Evolutionary conservation across 768 basidiomycete species (phyloP), one percentile per base, ranked within the genome.

Genomic region (Suillus tomentosus): DNA sequence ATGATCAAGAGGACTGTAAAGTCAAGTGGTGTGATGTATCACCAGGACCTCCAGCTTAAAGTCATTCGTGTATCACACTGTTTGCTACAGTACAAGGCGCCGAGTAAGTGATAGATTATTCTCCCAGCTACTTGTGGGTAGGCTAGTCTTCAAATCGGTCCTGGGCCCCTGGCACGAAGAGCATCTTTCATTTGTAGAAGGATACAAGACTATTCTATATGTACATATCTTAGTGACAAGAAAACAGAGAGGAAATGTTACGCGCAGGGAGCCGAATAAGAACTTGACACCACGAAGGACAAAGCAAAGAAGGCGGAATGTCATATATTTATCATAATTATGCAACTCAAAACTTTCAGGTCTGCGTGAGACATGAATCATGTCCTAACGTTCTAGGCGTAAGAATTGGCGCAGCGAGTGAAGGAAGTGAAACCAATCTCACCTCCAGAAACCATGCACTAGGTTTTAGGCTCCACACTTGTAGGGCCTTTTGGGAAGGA

Each of bases 401-500:
- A n/a, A n/a, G 45, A 45, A 45, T 45, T n/a, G 1, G 45, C 19
- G 10, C 3, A 45, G 45, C n/a, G n/a, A 10, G 19, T n/a, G 10
- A n/a, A 45, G n/a, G 19, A 45, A 45, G 19, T 45, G 19, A n/a
- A 45, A 45, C 3, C 8, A 0, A n/a, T n/a, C 45, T 45, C 45
- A 45, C 45, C 19, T 45, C n/a, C 8, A 19, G n/a, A 37, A 10
- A 10, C 9, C 31, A 14, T 48, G 22, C 11, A 22, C 22, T 24
- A 14, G n/a, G 47, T 24, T 3, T 24, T n/a, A 24, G 14, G 48
- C 48, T 36, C 22, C 36, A 72, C 55, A 72, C 5, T 31, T 31
- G 31, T 31, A 34, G 24, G 69, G 67, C 19, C 68, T 66, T 31
- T 71, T 70, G 4, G 84, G 83, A 19, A 86, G 74, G 42, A 90